phyloP scores from a whole-genome alignment of 495 filamentous ascomycete species.

The Podospora comata region DNA sequence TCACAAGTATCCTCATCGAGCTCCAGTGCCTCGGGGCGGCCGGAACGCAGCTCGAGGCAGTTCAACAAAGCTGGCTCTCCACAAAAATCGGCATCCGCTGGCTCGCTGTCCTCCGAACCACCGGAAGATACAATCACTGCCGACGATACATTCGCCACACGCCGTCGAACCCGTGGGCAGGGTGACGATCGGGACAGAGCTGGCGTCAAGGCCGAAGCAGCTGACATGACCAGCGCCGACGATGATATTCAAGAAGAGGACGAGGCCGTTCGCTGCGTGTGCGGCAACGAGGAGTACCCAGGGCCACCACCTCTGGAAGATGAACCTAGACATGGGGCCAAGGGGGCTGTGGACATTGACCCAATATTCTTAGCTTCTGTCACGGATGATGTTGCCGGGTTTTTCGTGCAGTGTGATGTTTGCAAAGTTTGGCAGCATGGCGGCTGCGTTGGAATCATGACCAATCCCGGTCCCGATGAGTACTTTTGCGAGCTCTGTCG shows the following conservation, averaged over 20 bases:
- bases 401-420: conserved; percentile 96
- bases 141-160: conserved; percentile 47
- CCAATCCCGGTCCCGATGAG: conserved; percentile 88
- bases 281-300: conserved; percentile 90
- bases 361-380: conserved; percentile 63
- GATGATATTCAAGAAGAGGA: conserved; percentile 81
- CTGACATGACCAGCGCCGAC: conserved; percentile 52
- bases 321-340: conserved; percentile 50
- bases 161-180: conserved; percentile 67
- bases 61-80: conserved; percentile 71
- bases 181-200: conserved; percentile 57
- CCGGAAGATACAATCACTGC: conserved; percentile 67
- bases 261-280: conserved; percentile 91
- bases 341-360: conserved; percentile 50
- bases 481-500: conserved; percentile 97
- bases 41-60: conserved; percentile 66
- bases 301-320: conserved; percentile 73
- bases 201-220: conserved; percentile 46
- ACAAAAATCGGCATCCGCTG: conserved; percentile 67
- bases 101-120: conserved; percentile 73
- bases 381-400: conserved; percentile 82
- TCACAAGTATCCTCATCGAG: conserved; percentile 78
- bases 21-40: conserved; percentile 58
- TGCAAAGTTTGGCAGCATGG: conserved; percentile 99
- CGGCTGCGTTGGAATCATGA: conserved; percentile 95